Base-by-base conservation (phyloP, 305 asterid species). In the Fraxinus sp. region DNA sequence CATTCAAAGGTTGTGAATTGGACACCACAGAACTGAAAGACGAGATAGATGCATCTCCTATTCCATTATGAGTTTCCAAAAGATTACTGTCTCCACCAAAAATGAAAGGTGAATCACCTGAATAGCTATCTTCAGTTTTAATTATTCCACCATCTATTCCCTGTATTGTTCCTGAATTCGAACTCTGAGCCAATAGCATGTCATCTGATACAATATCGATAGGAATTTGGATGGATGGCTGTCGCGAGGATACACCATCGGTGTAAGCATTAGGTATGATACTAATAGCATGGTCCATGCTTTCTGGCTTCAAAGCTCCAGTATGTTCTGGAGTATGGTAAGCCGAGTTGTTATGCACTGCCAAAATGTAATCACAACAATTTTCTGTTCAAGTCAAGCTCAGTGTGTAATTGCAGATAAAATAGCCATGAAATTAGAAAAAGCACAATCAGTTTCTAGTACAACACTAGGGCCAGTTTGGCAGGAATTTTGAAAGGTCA, bases 111-210 rank as follows among this genome's bases (percentile, higher is more conserved):
- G 88, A 37, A 68, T 73, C 78, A 59, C 82, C 77, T 52, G 81
- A 85, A 83, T 89, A 84, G 57, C 81, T 59, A 22, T 77, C 77
- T 84, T 88, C 89, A 0, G 85, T 26, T 80, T 86, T 86, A 70
- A 88, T 82, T 49, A 77, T 59, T 24, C 78, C 81, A 74, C 84
- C 86, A 10, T 86, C 82, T 80, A 84, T 73, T 81, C 84, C 88
- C 81, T 72, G 88, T 82, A 83, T 79, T 22, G 82, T 75, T 55
- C 80, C 90, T 11, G 83, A 16, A 46, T 86, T 86, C 24, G 86
- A 80, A 80, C 86, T 24, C 77, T 78, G 90, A 74, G 57, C 77
- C 86, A 82, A 72, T 76, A 80, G 68, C 85, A 77, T 79, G 75
- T 86, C 84, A 0, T 78, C 43, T 33, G 81, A 74, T 46, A 71